Percentiles rank a stretch among this genome's conserved stretches.
These are phyloP conservation scores for Pseudomonodictys pantanalensis DNA, from an alignment of 495 filamentous ascomycete genomes.

Conservation along the genomic window DNA sequence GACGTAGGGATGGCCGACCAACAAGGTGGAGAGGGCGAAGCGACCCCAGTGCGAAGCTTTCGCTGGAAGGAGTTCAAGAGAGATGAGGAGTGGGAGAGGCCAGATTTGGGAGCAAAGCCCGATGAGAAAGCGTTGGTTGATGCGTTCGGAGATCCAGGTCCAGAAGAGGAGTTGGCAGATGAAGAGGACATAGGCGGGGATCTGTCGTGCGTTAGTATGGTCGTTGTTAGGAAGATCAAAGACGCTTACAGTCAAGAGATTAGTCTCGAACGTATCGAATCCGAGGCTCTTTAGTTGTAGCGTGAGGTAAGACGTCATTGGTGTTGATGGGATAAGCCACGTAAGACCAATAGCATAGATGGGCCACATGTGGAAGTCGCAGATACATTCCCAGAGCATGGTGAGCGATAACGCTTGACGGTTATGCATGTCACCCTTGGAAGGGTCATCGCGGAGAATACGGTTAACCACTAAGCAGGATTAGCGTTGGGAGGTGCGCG, in stretches of 20 bases:
- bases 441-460: constrained; percentile 37
- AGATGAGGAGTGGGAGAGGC: constrained; percentile 55
- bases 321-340: constrained; percentile 32
- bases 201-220: constrained; percentile 7
- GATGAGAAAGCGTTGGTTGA: constrained; percentile 55
- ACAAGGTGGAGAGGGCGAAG: constrained; percentile 21
- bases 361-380: constrained; percentile 41
- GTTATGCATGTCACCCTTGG: constrained; percentile 39
- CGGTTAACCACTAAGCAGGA: constrained; percentile 34
- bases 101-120: constrained; percentile 54
- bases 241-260: constrained; percentile 31
- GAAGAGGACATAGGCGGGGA: constrained; percentile 40
- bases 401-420: constrained; percentile 28
- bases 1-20: constrained; percentile 35
- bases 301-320: constrained; percentile 30
- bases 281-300: constrained; percentile 24
- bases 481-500: not conserved
- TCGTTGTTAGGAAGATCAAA: not conserved
- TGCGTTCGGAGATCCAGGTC: constrained; percentile 58
- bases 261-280: constrained; percentile 33
- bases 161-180: constrained; percentile 51
- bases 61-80: constrained; percentile 46
- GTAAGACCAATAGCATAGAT: constrained; percentile 39
- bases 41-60: constrained; percentile 20
- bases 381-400: constrained; percentile 27